phyloP scores from a whole-genome alignment of 176 grass and related monocot genomes.

The Oryza nivara region DNA sequence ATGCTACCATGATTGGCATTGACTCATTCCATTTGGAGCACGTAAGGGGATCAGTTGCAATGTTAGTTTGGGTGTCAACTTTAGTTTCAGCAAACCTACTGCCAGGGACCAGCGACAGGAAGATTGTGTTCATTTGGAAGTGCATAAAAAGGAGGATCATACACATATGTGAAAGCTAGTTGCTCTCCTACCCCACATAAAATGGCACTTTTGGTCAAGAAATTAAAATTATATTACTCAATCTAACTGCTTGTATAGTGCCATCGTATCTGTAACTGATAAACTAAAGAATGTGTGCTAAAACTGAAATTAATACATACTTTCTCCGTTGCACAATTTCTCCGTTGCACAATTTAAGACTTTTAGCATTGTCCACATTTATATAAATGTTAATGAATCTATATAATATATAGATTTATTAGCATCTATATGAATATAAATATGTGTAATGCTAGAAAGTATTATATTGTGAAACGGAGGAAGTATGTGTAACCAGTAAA shows the following conservation, averaged over 20 bases:
- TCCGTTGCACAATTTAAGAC: too few relatives aligned
- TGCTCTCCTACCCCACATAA: background rate
- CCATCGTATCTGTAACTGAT: background rate
- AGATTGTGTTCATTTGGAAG: constrained; percentile 12
- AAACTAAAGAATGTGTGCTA: too few relatives aligned
- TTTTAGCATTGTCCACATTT: too few relatives aligned
- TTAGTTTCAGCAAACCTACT: constrained; percentile 1
- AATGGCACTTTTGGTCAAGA: background rate
- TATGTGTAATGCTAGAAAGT: too few relatives aligned
- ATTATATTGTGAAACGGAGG: too few relatives aligned
- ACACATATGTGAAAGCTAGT: background rate
- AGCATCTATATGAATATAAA: too few relatives aligned
- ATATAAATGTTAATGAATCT: too few relatives aligned
- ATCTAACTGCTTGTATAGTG: background rate
- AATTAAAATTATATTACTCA: background rate
- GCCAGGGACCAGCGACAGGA: background rate
- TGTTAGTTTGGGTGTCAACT: constrained; percentile 30
- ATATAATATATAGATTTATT: too few relatives aligned
- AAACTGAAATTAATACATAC: too few relatives aligned
- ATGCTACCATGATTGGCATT: background rate
- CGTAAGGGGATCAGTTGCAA: background rate
- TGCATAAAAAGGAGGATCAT: background rate
- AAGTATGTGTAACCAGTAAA: too few relatives aligned
- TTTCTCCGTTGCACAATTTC: too few relatives aligned
- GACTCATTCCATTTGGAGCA: background rate